Evolutionary conservation across 1,139 yeast species (phyloP).

Genomic region (Pichia kudriavzevii): DNA sequence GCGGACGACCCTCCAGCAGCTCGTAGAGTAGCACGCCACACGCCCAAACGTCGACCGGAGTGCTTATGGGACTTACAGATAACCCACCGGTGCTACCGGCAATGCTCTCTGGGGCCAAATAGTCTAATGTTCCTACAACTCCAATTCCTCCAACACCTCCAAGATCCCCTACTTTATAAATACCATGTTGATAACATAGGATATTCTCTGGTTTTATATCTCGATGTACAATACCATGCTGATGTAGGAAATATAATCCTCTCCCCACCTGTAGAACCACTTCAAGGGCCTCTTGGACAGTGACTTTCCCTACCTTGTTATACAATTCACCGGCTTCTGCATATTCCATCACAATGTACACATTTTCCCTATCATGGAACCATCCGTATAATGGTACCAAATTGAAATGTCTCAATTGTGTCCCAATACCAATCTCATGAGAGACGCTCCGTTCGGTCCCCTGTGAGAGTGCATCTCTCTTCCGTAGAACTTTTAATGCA

Average conservation of each 20-base stretch:
- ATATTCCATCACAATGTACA: slow-evolving; percentile 78
- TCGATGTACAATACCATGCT: slow-evolving; percentile 77
- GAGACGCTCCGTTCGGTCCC: slow-evolving; percentile 84
- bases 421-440: slow-evolving; percentile 87
- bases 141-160: too few species aligned
- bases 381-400: slow-evolving; percentile 77
- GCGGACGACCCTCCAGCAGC: slow-evolving; percentile 80
- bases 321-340: slow-evolving; percentile 85
- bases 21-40: slow-evolving; percentile 84
- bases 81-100: slow-evolving; percentile 47
- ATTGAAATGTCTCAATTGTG: slow-evolving; percentile 66
- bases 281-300: slow-evolving; percentile 19
- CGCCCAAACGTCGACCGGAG: slow-evolving; percentile 84
- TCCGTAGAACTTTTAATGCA: slow-evolving; percentile 88
- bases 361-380: slow-evolving; percentile 73
- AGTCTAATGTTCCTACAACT: slow-evolving; percentile 95
- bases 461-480: slow-evolving; percentile 63
- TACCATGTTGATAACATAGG: too few species aligned
- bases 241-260: slow-evolving; percentile 68
- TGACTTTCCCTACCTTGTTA: slow-evolving; percentile 41
- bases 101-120: slow-evolving; percentile 93
- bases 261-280: slow-evolving; percentile 57
- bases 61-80: too few species aligned
- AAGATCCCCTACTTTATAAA: too few species aligned
- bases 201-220: slow-evolving; percentile 95